Base-by-base conservation (phyloP, 2,329 filamentous ascomycete genomes). In the Rugonectria rugulosa region DNA sequence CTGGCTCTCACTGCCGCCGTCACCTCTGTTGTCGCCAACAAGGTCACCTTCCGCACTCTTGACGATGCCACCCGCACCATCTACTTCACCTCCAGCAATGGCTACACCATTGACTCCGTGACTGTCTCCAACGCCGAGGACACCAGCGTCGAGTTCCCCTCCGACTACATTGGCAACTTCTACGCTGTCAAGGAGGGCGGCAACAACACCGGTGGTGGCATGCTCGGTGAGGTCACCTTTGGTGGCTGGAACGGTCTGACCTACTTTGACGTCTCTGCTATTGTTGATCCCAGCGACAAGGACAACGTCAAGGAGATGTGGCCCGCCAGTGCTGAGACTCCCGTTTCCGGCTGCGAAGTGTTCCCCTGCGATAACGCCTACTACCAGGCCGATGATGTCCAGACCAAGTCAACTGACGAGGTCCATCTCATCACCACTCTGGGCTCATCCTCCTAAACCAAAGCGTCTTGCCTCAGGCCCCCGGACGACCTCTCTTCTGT, bases 211-310 rank as follows among this genome's bases (percentile, higher is more conserved):
- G 69, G 75, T 5, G 82, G 82, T 5, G 82, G 82, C 62, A 85
- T 82, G 79, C 77, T 82, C 53, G 80, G 79, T 49, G 80, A 82
- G 75, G 74, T 81, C 51, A 72, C 73, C 60, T 82, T 81, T 66
- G 73, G 78, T 48, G 80, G 78, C 66, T 82, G 71, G 71, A 65
- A 69, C 47, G 81, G 73, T 60, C 57, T 74, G 55, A 83, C 79
- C 53, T 86, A 79, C 77, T 86, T 82, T 54, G 83, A 86, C 60
- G 81, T 86, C 59, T 84, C 81, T 10, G 82, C 82, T 68, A 85
- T 86, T 60, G 80, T 84, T 64, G 73, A 81, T 70, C 71, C 80
- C 45, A 66, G 67, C 32, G 83, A 85, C 70, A 64, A 72, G 61
- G 53, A 78, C 60, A 81, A 81, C 63, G 76, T 86, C 65, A 83